phyloP scores from a whole-genome alignment of 2,329 filamentous ascomycete genomes.

The Calonectria pteridis region DNA sequence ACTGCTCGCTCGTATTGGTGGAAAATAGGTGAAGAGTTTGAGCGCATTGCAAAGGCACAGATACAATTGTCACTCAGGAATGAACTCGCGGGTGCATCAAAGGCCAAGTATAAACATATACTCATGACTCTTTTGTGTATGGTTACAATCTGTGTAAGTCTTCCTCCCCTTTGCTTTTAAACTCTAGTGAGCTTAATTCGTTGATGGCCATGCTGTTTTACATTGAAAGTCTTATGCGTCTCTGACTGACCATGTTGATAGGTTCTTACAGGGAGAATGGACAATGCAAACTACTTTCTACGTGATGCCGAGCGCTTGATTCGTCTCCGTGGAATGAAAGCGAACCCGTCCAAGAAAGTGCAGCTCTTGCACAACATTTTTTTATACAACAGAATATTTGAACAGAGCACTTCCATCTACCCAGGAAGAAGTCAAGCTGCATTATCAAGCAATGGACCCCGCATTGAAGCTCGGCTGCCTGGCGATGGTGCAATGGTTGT shows the following conservation, averaged over 20 bases:
- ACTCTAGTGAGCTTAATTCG: fast-evolving
- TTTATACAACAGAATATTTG: background rate
- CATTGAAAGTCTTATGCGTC: background rate
- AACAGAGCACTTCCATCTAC: background rate
- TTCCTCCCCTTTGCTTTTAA: background rate
- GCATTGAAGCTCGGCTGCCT: no score
- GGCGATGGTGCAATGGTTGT: background rate
- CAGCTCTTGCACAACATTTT: background rate
- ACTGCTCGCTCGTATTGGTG: background rate
- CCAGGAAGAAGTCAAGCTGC: no score
- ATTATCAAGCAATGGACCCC: no score
- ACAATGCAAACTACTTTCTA: background rate
- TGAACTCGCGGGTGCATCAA: background rate
- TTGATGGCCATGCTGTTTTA: background rate
- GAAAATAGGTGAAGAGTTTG: background rate
- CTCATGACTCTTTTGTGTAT: background rate
- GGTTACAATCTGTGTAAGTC: background rate
- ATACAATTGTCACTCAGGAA: background rate
- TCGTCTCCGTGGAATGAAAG: background rate
- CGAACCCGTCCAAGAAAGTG: background rate
- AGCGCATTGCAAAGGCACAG: background rate
- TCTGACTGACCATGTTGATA: background rate
- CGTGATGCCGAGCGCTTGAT: background rate
- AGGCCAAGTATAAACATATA: background rate
- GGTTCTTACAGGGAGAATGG: background rate